These are phyloP conservation scores for Fusarium graminum DNA, from an alignment of 2,329 filamentous ascomycete genomes.

Conservation along the genomic window DNA sequence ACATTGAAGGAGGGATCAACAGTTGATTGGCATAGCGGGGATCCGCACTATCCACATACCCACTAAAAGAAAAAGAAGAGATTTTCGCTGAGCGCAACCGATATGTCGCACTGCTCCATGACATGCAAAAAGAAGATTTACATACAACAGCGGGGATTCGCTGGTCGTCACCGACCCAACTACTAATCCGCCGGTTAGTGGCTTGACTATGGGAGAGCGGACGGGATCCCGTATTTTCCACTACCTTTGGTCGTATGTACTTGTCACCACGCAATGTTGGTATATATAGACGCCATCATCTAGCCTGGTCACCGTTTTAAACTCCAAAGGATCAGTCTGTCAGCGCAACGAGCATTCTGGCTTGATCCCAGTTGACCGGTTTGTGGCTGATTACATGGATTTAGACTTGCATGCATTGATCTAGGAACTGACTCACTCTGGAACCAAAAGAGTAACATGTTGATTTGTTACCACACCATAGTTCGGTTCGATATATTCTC, in stretches of 20 bases:
- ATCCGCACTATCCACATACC: neutral
- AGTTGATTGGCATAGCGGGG: too few species aligned
- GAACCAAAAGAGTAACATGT: neutral
- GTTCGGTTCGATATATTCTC: too few species aligned
- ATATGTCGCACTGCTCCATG: neutral
- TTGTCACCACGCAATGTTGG: rapidly evolving
- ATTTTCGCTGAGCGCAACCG: neutral
- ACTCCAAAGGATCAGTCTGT: too few species aligned
- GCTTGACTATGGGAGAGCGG: constrained; percentile 37
- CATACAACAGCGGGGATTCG: constrained; percentile 37
- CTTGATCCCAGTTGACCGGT: too few species aligned
- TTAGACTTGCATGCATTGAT: neutral
- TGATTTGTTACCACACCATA: neutral
- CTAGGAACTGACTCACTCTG: neutral
- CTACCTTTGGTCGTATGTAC: constrained; percentile 35
- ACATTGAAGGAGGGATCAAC: too few species aligned
- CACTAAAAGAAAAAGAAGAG: neutral
- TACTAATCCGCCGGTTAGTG: constrained; percentile 34
- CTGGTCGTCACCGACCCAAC: constrained; percentile 38
- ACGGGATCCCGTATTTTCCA: constrained; percentile 37
- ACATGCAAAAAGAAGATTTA: neutral
- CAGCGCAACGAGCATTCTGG: neutral
- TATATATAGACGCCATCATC: rapidly evolving
- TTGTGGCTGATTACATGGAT: neutral
- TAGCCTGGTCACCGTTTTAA: too few species aligned